Evolutionary conservation across 2,329 filamentous ascomycete genomes (phyloP), one percentile per base, ranked within the genome.

Genomic region (Fusarium penzigii): DNA sequence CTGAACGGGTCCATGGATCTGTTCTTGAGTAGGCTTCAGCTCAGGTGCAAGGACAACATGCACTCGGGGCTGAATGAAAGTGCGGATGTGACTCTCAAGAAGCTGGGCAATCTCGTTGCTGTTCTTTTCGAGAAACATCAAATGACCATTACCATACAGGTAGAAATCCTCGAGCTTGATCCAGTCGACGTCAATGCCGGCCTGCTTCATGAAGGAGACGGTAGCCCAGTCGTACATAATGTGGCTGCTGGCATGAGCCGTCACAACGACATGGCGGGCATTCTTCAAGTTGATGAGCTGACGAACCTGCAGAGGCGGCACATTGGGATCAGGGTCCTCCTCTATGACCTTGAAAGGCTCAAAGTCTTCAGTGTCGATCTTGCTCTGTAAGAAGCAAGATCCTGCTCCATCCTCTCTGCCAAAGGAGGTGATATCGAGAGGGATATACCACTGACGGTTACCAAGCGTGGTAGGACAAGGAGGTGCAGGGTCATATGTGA

Each of bases 91-190:
- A 11, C 32, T 36, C 13, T 36, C 56, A 2, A 79, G 55, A 11
- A 71, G 53, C 3, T 59, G 59, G 2, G 75, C 76, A 48, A 82
- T 70, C 0, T 70, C 60, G 32, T 73, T 56, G 51, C 75, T 82
- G 59, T 84, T 83, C 58, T 68, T 72, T 68, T 83, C 80, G 34
- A 83, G 60, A 42, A 81, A 80, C 68, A 78, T 72, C 52, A 84
- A 72, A 58, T 83, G 81, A 0, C 79, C 81, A 52, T 85, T 85
- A 0, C 82, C 82, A 17, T 67, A 62, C 2, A 84, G 75, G 0
- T 72, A 72, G 1, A 68, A 50, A 1, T 77, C 65, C 0, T 69
- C 73, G 42, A 85, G 68, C 45, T 72, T 67, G 36, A 81, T 56
- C 67, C 74, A 75, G 3, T 78, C 69, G 1, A 74, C 71, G 0